Evolutionary conservation across 192 early-diverging fungal genomes (phyloP).

Genomic region (Geranomyces variabilis): DNA sequence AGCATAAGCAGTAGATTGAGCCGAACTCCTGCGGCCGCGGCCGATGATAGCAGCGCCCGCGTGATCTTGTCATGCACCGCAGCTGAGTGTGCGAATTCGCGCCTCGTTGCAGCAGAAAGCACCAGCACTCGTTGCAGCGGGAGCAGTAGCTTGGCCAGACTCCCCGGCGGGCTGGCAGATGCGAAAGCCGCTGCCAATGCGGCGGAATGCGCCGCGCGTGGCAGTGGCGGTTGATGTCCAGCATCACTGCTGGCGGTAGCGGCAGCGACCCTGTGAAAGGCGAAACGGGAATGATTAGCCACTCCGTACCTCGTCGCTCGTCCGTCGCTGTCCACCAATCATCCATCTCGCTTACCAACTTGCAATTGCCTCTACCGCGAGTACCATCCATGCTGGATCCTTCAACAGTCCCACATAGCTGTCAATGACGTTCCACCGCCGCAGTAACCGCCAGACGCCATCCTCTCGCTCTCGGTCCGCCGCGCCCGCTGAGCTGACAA

Average conservation of each 20-base stretch:
- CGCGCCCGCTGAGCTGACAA: constrained; percentile 6
- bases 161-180: constrained; percentile 18
- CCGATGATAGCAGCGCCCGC: constrained; percentile 32
- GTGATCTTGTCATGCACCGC: constrained; percentile 35
- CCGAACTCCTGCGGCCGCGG: constrained; percentile 56
- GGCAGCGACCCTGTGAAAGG: constrained; percentile 1
- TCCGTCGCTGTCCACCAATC: no score
- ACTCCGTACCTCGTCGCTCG: not conserved
- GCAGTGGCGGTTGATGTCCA: not conserved
- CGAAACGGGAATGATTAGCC: not conserved
- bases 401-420: constrained; percentile 55
- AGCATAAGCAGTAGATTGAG: constrained; percentile 55
- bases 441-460: not conserved
- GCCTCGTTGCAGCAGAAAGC: constrained; percentile 37
- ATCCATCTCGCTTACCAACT: constrained; percentile 48
- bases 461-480: not conserved
- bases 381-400: constrained; percentile 62
- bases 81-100: constrained; percentile 25
- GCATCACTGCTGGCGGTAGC: not conserved
- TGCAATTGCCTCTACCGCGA: constrained; percentile 62
- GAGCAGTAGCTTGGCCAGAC: constrained; percentile 59
- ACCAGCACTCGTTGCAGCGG: constrained; percentile 55
- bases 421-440: constrained; percentile 31
- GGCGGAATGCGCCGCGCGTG: constrained; percentile 28
- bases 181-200: not conserved